Base-by-base conservation (phyloP, 2,329 filamentous ascomycete genomes). In the Monosporascus sp. region DNA sequence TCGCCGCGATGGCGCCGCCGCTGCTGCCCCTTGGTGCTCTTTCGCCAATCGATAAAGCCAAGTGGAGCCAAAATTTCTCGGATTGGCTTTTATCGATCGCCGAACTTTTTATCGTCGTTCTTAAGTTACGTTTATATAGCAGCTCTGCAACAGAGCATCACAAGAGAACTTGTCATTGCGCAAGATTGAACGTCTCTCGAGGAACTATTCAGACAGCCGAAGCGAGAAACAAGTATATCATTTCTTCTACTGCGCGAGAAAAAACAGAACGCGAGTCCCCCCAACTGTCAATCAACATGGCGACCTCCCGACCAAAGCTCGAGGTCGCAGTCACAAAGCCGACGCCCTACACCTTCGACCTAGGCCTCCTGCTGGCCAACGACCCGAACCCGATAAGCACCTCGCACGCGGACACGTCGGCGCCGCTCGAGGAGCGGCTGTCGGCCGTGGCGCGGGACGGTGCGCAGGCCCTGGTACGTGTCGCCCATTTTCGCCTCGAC, bases 371-470 rank as follows among this genome's bases (percentile, higher is more conserved):
- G 51, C 81, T 95, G 67, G 88, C 85, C 71, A 85, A 86, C 67
- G 94, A 97, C 73, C 83, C 91, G 39, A 97, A 97, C 73, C 90
- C 93, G 22, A 61, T 69, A 47, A 57, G 54, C 22, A 57, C 64
- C 37, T 63, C 63, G 6, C 52, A 59, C 15, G 48, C 57, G 18
- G 44, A 56, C 47, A 31, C 2, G 76, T 94, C 49, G 74, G 80
- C 48, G 31, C 66, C 76, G 38, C 72, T 85, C 58, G 90, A 96
- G 71, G 75, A 78, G 27, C 81, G 82, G 53, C 85, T 97, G 55
- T 79, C 86, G 57, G 75, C 81, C 41, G 83, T 85, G 22, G 91
- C 94, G 52, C 89, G 92, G 65, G 90, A 96, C 72, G 91, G 90
- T 71, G 90, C 92, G 14, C 94, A 99, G 75, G 85, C 84, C 31